phyloP scores from a whole-genome alignment of 2,329 filamentous ascomycete species.

The Cytospora piceae region DNA sequence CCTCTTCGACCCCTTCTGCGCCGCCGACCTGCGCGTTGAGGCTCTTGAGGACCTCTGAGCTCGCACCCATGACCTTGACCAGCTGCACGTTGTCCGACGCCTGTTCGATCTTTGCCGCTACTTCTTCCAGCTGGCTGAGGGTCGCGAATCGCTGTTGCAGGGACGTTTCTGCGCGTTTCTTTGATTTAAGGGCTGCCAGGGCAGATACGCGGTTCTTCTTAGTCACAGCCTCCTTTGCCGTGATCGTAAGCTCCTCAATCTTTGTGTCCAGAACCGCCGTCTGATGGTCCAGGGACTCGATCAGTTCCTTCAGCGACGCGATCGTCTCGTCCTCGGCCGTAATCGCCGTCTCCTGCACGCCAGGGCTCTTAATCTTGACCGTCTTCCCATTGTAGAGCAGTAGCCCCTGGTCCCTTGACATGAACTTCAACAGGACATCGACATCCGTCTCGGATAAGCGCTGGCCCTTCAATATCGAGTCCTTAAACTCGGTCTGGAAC shows the following conservation, averaged over 20 bases:
- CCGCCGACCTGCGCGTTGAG: slow-evolving; percentile 81
- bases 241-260: slow-evolving; percentile 64
- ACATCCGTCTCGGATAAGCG: slow-evolving; percentile 66
- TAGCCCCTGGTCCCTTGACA: slow-evolving; percentile 67
- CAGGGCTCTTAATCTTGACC: slow-evolving; percentile 70
- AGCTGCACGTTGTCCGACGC: slow-evolving; percentile 84
- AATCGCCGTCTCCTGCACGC: slow-evolving; percentile 55
- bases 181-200: slow-evolving; percentile 77
- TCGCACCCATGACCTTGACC: slow-evolving; percentile 80
- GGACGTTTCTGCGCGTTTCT: slow-evolving; percentile 78
- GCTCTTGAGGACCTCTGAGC: slow-evolving; percentile 69
- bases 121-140: slow-evolving; percentile 79
- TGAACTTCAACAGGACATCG: slow-evolving; percentile 69
- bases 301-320: slow-evolving; percentile 80
- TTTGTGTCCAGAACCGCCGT: slow-evolving; percentile 69
- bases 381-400: slow-evolving; percentile 67
- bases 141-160: slow-evolving; percentile 73
- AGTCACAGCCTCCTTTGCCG: slow-evolving; percentile 71
- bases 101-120: slow-evolving; percentile 81
- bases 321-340: slow-evolving; percentile 81
- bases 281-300: slow-evolving; percentile 74
- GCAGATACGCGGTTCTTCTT: slow-evolving; percentile 76
- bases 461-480: slow-evolving; percentile 52
- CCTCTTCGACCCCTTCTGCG: slow-evolving; percentile 72
- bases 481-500: slow-evolving; percentile 63